A percentile compares a stretch with the other conserved stretches of the same genome.
Conservation (phyloP, 164 flowering plant species). For the Liquidambar formosana region DNA sequence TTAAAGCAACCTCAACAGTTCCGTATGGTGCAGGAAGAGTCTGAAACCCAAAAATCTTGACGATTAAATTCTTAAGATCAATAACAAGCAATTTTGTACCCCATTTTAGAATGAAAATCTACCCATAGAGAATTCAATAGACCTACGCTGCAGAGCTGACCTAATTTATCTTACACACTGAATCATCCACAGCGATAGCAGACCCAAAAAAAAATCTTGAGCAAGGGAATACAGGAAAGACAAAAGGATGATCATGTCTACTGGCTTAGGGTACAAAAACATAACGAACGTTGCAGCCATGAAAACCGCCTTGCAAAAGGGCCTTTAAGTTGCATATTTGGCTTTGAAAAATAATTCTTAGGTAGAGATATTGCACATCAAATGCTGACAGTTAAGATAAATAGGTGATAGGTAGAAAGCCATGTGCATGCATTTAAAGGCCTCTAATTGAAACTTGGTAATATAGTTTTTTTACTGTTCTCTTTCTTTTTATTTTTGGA, state of each 20-base stretch:
- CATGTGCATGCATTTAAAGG: neutral
- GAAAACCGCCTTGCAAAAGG: neutral
- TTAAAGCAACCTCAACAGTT: slow-evolving; percentile 1
- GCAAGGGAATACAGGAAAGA: neutral
- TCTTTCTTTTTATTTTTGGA: too few relatives aligned
- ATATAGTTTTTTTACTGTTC: neutral
- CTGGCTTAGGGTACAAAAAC: neutral
- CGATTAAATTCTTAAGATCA: too few relatives aligned
- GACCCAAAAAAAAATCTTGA: neutral
- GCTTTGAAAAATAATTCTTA: too few relatives aligned
- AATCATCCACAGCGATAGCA: neutral
- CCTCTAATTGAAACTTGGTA: neutral
- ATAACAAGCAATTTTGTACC: too few relatives aligned
- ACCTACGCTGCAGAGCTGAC: neutral
- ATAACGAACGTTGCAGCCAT: neutral
- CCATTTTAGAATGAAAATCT: too few relatives aligned
- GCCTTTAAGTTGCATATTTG: neutral
- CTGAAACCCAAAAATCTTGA: neutral
- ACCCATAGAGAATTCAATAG: too few relatives aligned
- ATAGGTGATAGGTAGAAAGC: too few relatives aligned
- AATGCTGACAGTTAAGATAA: neutral
- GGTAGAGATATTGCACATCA: neutral
- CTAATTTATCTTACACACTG: neutral
- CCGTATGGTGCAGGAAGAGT: neutral
- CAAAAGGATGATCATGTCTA: neutral